These are phyloP conservation scores for Rhodamnia argentea DNA, from an alignment of 345 rosid genomes.

Conservation along the genomic window DNA sequence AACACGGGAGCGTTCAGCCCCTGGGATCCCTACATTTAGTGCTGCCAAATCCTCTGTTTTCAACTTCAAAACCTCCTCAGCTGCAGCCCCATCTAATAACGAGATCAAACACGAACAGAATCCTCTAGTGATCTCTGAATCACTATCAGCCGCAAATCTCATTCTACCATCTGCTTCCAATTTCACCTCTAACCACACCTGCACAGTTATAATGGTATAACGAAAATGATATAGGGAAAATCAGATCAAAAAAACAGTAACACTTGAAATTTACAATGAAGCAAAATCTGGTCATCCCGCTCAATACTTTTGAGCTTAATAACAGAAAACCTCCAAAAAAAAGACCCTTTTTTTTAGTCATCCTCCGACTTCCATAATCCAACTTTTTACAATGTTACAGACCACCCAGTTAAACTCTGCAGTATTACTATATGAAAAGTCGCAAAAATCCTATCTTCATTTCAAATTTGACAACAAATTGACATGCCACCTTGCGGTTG, in stretches of 20 bases:
- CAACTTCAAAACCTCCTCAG: conserved; percentile 66
- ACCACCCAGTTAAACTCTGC: background rate
- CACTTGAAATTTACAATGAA: background rate
- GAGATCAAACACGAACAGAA: conserved; percentile 68
- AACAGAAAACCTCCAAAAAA: background rate
- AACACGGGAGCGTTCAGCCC: conserved; percentile 61
- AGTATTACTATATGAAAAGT: background rate
- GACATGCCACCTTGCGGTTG: background rate
- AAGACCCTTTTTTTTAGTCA: background rate
- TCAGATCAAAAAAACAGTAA: background rate
- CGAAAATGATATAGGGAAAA: background rate
- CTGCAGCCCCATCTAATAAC: conserved; percentile 52
- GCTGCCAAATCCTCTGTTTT: conserved; percentile 63
- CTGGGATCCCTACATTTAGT: conserved; percentile 53
- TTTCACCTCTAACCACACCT: conserved; percentile 74
- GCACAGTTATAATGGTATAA: conserved; percentile 9
- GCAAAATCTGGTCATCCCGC: background rate
- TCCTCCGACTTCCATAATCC: background rate
- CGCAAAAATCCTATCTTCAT: background rate
- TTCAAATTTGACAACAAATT: background rate
- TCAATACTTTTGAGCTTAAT: background rate
- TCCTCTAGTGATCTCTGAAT: conserved; percentile 77
- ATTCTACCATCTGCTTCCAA: conserved; percentile 55
- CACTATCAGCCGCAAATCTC: conserved; percentile 75
- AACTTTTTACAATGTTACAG: background rate